These are phyloP conservation scores for Sugiyamaella castrensis DNA, from an alignment of 1,139 yeast genomes.

Conservation along the genomic window DNA sequence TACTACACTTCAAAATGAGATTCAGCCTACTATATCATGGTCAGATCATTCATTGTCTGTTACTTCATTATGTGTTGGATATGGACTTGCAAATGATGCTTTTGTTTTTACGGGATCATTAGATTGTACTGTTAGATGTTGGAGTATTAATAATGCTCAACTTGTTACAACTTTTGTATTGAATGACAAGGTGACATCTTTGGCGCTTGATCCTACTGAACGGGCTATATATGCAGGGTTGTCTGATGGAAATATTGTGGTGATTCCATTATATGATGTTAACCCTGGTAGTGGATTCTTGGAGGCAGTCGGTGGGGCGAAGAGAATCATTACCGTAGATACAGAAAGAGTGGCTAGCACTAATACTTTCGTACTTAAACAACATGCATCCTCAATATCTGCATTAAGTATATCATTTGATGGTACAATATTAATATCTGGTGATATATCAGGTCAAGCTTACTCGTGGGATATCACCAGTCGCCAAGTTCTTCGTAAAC, in stretches of 20 bases:
- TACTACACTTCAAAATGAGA: constrained; percentile 32
- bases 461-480: constrained; percentile 71
- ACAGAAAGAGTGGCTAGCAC: constrained; percentile 8
- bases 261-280: constrained; percentile 54
- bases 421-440: constrained; percentile 70
- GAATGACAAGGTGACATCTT: constrained; percentile 53
- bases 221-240: constrained; percentile 73
- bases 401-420: constrained; percentile 64
- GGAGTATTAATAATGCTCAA: constrained; percentile 36
- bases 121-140: constrained; percentile 68
- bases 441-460: constrained; percentile 68
- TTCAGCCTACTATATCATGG: constrained; percentile 49
- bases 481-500: constrained; percentile 66
- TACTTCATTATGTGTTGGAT: constrained; percentile 55
- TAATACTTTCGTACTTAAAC: constrained; percentile 24
- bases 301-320: constrained; percentile 59
- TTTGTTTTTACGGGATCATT: constrained; percentile 66
- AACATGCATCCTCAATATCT: constrained; percentile 43
- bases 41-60: constrained; percentile 77
- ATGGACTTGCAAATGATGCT: constrained; percentile 56
- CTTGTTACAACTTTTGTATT: constrained; percentile 70
- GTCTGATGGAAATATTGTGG: constrained; percentile 57
- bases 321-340: constrained; percentile 38
- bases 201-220: constrained; percentile 79
- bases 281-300: constrained; percentile 46